phyloP scores from a whole-genome alignment of 768 basidiomycete species.

The Trametes meyenii region DNA sequence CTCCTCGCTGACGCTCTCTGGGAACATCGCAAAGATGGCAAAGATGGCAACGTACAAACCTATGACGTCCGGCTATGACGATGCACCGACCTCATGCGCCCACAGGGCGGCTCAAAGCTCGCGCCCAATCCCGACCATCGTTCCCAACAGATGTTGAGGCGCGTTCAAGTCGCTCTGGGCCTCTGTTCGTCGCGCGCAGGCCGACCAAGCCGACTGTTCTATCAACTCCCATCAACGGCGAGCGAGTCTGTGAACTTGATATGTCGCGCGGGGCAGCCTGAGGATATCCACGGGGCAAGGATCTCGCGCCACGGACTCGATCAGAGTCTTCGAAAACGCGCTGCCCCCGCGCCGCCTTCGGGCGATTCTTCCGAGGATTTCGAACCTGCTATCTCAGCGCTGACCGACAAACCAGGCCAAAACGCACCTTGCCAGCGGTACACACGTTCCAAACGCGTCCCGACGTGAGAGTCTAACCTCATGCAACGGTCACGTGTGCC shows the following conservation, averaged over 20 bases:
- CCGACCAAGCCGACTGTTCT: background rate
- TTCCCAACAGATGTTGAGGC: background rate
- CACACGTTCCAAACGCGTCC: constrained; percentile 11
- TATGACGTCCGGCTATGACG: constrained; percentile 19
- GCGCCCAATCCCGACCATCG: background rate
- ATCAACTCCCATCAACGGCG: constrained; percentile 11
- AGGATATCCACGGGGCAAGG: constrained; percentile 3
- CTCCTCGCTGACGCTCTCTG: too few species aligned
- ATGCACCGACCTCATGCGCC: background rate
- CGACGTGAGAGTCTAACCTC: constrained; percentile 17
- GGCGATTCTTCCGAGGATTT: constrained; percentile 19
- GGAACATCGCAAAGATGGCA: too few species aligned
- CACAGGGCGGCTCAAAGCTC: background rate
- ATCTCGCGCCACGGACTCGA: constrained; percentile 8
- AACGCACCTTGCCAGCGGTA: constrained; percentile 9
- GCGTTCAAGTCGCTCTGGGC: background rate
- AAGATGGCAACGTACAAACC: background rate
- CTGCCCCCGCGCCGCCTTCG: background rate
- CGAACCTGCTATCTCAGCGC: constrained; percentile 10
- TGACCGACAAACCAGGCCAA: constrained; percentile 2
- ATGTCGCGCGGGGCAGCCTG: background rate
- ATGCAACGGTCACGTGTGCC: constrained; percentile 27
- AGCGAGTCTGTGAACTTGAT: constrained; percentile 7
- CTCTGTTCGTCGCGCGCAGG: background rate
- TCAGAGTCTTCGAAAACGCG: constrained; percentile 3